A percentile compares a stretch with the other conserved stretches of the same genome.
Evolutionary conservation across 805 yeast genomes (phyloP).

Genomic region (Saturnispora sanitii): DNA sequence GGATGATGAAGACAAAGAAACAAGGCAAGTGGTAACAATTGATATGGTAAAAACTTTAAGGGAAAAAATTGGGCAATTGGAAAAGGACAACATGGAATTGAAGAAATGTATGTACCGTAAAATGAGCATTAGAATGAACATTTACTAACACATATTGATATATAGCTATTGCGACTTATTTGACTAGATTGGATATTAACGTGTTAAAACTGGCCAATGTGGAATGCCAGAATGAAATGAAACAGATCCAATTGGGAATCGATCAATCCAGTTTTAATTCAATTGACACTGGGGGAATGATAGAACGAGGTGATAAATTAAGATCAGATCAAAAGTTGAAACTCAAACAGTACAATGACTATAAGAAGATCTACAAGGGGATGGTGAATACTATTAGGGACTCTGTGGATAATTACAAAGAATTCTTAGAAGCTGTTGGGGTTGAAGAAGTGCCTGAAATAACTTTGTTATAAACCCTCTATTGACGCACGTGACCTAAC

Average conservation of each 20-base stretch:
- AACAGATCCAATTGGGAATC: too few relatives aligned
- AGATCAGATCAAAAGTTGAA: neutral
- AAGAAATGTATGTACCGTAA: neutral
- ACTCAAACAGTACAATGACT: neutral
- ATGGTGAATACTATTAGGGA: conserved; percentile 11
- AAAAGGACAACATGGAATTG: neutral
- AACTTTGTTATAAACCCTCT: conserved; percentile 1
- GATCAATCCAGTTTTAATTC: too few relatives aligned
- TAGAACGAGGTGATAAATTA: neutral
- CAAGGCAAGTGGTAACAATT: neutral
- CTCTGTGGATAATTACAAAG: conserved; percentile 10
- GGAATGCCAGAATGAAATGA: too few relatives aligned
- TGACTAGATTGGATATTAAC: too few relatives aligned
- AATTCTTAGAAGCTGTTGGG: conserved; percentile 6
- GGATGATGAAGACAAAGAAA: neutral
- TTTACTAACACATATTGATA: neutral
- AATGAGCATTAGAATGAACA: neutral
- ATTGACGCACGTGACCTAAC: conserved; percentile 2
- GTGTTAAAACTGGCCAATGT: too few relatives aligned
- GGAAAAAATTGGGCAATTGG: neutral
- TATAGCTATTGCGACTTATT: too few relatives aligned
- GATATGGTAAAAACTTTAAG: conserved; percentile 5
- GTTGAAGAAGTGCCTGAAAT: conserved; percentile 8
- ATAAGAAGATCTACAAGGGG: conserved; percentile 7
- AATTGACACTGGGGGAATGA: neutral